Base-by-base conservation (phyloP, 2,329 filamentous ascomycete genomes). In the Karstenula rhodostoma region DNA sequence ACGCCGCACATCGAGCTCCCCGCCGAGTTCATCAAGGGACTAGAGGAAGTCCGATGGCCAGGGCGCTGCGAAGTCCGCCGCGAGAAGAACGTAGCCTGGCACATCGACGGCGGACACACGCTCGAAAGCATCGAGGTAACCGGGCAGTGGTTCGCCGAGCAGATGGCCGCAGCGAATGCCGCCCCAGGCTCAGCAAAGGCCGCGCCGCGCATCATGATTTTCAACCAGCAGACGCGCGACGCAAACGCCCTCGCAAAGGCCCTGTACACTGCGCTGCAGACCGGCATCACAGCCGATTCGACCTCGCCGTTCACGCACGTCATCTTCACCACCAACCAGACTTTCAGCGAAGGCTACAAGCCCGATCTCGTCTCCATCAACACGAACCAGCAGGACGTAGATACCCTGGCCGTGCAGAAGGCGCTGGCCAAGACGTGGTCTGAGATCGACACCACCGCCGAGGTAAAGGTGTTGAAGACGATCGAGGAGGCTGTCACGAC, bases 211-310 rank as follows among this genome's bases (percentile, higher is more conserved):
- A 82, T 90, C 59, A 80, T 98, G 48, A 85, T 98, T 50, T 98
- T 98, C 83, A 97, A 97, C 77, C 94, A 97, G 77, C 93, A 97
- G 73, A 93, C 92, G 10, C 87, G 93, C 33, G 89, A 97, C 71
- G 91, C 91, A 5, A 79, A 82, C 4, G 81, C 85, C 17, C 83
- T 96, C 1, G 85, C 94, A 2, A 79, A 79, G 33, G 84, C 84
- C 0, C 81, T 97, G 1, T 82, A 93, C 58, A 74, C 81, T 10
- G 87, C 86, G 2, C 80, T 91, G 55, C 73, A 76, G 57, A 64
- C 48, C 13, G 69, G 71, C 35, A 62, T 75, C 6, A 68, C 66
- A 5, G 66, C 70, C 10, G 71, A 67, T 8, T 60, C 65, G 4
- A 63, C 59, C 1, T 69, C 78, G 43, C 77, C 84, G 0, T 96